These are phyloP conservation scores for Citrullus amarus DNA, from an alignment of 306 rosid genomes.

Conservation along the genomic window DNA sequence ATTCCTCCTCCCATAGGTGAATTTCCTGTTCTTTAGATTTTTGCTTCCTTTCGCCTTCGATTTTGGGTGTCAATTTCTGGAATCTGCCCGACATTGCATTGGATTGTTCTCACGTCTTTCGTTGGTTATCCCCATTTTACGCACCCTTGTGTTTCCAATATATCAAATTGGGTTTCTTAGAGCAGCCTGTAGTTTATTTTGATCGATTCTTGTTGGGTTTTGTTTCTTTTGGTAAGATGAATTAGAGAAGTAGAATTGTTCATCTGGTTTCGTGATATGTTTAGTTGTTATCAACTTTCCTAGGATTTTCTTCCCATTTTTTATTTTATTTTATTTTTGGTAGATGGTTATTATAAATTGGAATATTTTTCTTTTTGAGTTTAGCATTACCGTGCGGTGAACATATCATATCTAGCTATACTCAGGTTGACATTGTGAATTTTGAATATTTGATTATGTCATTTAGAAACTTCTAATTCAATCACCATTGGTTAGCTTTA, in stretches of 20 bases:
- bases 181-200: not conserved
- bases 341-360: not conserved
- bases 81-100: not conserved
- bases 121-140: not conserved
- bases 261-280: not conserved
- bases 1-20: not conserved
- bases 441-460: not conserved
- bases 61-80: not conserved
- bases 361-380: not conserved
- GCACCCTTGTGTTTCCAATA: not conserved
- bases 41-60: not conserved
- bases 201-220: not conserved
- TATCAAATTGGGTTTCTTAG: not conserved
- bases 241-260: not conserved
- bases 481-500: not conserved
- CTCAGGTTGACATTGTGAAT: not conserved
- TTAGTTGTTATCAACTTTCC: not conserved
- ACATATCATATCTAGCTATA: not conserved
- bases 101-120: not conserved
- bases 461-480: not conserved
- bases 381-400: too few relatives aligned
- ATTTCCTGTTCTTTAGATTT: not conserved
- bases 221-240: not conserved
- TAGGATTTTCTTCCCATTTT: not conserved
- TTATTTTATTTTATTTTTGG: not conserved